These are phyloP conservation scores for Lycium barbarum DNA, from an alignment of 257 asterid species.

Conservation along the genomic window DNA sequence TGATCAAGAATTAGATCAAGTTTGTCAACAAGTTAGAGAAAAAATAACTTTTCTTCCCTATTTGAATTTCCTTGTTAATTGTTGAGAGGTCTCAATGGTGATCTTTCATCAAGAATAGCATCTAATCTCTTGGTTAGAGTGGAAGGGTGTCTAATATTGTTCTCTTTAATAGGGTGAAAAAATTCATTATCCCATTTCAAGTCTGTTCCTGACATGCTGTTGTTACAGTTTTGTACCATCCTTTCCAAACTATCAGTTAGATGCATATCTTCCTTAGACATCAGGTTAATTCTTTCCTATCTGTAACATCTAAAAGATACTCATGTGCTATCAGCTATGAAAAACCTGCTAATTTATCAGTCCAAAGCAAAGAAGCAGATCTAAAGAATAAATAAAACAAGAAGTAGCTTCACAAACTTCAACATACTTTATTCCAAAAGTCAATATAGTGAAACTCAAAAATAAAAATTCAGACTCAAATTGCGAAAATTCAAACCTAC, in stretches of 20 bases:
- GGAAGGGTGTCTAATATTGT: slow-evolving; percentile 45
- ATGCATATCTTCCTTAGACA: slow-evolving; percentile 56
- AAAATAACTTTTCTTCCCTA: slow-evolving; percentile 24
- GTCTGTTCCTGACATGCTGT: slow-evolving; percentile 25
- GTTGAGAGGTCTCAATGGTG: slow-evolving; percentile 78
- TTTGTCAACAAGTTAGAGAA: slow-evolving; percentile 28
- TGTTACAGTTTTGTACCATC: slow-evolving; percentile 50
- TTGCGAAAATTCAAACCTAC: no score
- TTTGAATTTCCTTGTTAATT: slow-evolving; percentile 27
- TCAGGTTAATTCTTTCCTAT: slow-evolving; percentile 50
- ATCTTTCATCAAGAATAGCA: slow-evolving; percentile 57
- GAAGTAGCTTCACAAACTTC: no score
- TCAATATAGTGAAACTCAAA: no score
- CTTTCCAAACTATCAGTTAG: slow-evolving; percentile 57
- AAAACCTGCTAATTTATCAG: no score
- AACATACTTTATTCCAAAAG: no score
- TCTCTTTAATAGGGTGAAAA: slow-evolving; percentile 62
- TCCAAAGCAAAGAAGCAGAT: no score
- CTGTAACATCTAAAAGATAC: no score
- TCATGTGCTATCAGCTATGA: no score
- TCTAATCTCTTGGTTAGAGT: slow-evolving; percentile 61
- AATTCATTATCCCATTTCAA: slow-evolving; percentile 41
- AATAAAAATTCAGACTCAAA: no score
- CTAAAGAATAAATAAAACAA: no score
- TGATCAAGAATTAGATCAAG: slow-evolving; percentile 4